A percentile compares a stretch with the other conserved stretches of the same genome.
Evolutionary conservation across 2,329 filamentous ascomycete species (phyloP).

Genomic region (Cladosporium sp.): DNA sequence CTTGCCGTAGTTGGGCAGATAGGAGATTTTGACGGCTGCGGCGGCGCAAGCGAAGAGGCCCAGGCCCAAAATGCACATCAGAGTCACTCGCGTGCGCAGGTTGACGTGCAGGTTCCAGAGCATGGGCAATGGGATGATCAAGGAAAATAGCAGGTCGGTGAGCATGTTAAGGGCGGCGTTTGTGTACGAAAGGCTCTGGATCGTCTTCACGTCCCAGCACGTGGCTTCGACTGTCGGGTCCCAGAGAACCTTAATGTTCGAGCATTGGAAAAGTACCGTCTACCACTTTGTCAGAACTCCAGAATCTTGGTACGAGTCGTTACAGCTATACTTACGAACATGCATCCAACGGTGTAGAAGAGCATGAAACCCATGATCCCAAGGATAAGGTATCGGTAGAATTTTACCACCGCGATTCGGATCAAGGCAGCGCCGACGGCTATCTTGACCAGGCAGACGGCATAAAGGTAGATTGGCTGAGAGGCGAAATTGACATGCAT

Average conservation of each 20-base stretch:
- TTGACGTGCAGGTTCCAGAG: slow-evolving; percentile 40
- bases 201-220: background rate
- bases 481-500: background rate
- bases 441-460: slow-evolving; percentile 1
- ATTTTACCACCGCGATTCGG: background rate
- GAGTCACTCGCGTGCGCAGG: slow-evolving; percentile 35
- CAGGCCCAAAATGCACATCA: slow-evolving; percentile 32
- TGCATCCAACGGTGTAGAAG: too few species aligned
- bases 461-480: background rate
- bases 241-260: background rate
- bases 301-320: too few species aligned
- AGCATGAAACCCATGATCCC: background rate
- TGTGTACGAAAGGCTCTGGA: background rate
- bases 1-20: background rate
- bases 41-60: slow-evolving; percentile 35
- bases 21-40: background rate
- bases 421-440: slow-evolving; percentile 1
- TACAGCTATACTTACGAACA: too few species aligned
- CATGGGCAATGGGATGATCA: slow-evolving; percentile 36
- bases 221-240: background rate
- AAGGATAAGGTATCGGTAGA: background rate
- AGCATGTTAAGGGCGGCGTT: slow-evolving; percentile 39
- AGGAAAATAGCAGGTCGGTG: slow-evolving; percentile 37
- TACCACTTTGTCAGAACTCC: too few species aligned
- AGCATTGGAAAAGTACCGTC: too few species aligned